Conservation (phyloP, 495 filamentous ascomycete species). For the Daldinia grandis region DNA sequence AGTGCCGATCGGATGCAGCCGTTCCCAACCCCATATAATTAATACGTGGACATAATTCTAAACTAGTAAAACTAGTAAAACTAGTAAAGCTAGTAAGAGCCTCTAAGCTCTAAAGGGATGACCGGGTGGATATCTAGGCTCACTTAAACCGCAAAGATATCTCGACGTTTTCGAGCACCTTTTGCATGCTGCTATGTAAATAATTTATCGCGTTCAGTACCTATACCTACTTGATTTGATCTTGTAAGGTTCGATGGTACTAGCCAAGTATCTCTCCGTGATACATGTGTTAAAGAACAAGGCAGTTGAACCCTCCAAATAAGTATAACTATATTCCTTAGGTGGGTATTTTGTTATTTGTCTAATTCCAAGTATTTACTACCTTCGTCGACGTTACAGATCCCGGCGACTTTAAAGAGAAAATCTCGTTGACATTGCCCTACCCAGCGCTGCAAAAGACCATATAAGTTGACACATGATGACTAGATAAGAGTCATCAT, state of each 20-base stretch:
- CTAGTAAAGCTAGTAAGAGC: neutral
- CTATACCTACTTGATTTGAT: neutral
- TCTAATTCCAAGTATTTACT: neutral
- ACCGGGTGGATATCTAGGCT: neutral
- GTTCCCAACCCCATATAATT: neutral
- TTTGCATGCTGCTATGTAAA: neutral
- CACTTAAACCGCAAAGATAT: neutral
- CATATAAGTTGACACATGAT: neutral
- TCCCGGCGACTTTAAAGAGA: neutral
- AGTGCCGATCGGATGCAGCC: conserved; percentile 2
- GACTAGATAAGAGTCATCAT: neutral
- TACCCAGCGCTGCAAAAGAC: neutral
- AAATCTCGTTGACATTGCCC: neutral
- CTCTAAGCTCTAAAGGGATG: conserved; percentile 3
- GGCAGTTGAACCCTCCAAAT: neutral
- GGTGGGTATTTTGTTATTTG: too few relatives aligned
- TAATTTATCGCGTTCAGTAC: neutral
- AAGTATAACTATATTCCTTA: neutral
- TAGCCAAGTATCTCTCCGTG: neutral
- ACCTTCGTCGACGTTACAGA: neutral
- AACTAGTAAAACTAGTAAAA: neutral
- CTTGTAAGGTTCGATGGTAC: neutral
- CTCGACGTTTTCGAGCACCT: neutral
- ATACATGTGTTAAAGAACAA: neutral
- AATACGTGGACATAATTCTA: conserved; percentile 1